Conservation (phyloP, 108 stramenopile species). For the Licmophora abbreviata region DNA sequence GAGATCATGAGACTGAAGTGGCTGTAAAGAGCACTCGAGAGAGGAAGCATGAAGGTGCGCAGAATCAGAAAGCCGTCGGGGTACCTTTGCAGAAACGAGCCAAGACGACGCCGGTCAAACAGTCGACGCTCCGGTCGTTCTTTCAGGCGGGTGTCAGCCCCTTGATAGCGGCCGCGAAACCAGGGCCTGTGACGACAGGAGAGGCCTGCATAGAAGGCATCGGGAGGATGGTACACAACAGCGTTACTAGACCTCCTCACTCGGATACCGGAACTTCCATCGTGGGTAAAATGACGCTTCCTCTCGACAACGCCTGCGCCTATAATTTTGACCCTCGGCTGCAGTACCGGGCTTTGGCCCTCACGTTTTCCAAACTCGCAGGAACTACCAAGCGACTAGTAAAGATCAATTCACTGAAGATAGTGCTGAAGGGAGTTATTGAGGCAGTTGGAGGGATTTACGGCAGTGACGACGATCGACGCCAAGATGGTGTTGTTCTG, state of each 20-base stretch:
- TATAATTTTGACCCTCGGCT: background rate
- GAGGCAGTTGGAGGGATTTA: slow-evolving; percentile 3
- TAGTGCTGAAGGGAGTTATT: slow-evolving; percentile 12
- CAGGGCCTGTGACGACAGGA: background rate
- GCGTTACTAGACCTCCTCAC: background rate
- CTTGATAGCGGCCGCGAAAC: background rate
- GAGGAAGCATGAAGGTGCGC: background rate
- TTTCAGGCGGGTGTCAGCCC: background rate
- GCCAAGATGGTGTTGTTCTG: slow-evolving; percentile 5
- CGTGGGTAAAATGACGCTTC: background rate
- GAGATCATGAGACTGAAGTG: background rate
- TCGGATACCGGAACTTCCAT: background rate
- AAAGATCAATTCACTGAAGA: slow-evolving; percentile 23
- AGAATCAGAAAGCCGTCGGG: background rate
- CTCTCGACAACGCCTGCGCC: background rate
- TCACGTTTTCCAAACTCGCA: slow-evolving; percentile 22
- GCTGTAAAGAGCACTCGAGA: background rate
- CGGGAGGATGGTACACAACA: background rate
- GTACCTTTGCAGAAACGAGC: background rate
- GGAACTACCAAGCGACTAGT: slow-evolving; percentile 28
- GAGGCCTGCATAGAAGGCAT: background rate
- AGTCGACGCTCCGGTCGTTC: background rate
- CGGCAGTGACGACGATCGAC: background rate
- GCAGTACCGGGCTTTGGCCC: slow-evolving; percentile 9
- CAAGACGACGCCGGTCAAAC: background rate